Evolutionary conservation across 2,329 filamentous ascomycete genomes (phyloP).

Genomic region (Epichloe festucae): DNA sequence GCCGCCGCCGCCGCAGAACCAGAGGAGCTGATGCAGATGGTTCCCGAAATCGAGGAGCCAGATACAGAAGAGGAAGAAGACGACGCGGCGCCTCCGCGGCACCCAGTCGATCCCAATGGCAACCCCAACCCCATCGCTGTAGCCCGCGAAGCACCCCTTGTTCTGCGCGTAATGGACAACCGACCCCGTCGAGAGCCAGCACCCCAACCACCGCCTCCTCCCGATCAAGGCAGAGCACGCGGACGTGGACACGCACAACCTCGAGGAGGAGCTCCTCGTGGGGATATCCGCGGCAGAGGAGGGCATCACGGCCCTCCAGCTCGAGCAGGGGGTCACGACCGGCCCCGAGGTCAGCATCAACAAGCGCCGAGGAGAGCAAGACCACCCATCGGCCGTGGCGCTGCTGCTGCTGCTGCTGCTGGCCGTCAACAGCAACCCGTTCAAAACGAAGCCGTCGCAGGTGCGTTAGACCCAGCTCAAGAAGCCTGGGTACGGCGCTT

Average conservation of each 20-base stretch:
- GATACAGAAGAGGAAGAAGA: conserved; percentile 14
- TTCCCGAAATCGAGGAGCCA: conserved; percentile 10
- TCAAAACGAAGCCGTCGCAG: conserved; percentile 5
- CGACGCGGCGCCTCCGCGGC: conserved; percentile 11
- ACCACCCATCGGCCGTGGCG: background rate
- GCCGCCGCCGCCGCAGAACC: background rate
- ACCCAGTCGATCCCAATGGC: conserved; percentile 15
- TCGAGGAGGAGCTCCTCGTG: background rate
- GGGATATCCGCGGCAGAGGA: background rate
- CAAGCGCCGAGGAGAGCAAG: background rate
- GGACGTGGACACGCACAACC: background rate
- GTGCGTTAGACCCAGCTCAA: conserved; percentile 31
- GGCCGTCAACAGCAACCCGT: conserved; percentile 2
- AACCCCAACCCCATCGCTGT: conserved; percentile 26
- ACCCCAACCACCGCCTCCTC: conserved; percentile 1
- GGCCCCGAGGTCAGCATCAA: background rate
- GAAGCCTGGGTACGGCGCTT: conserved; percentile 42
- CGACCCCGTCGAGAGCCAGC: conserved; percentile 15
- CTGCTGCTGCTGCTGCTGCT: background rate
- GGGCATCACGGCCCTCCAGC: background rate
- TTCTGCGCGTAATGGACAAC: conserved; percentile 37
- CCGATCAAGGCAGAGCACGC: background rate
- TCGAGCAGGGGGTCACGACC: background rate
- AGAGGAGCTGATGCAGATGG: background rate
- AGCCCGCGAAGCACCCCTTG: conserved; percentile 43